These are phyloP conservation scores for Pseudopyricularia javanii DNA, from an alignment of 2,329 filamentous ascomycete species.

Conservation along the genomic window DNA sequence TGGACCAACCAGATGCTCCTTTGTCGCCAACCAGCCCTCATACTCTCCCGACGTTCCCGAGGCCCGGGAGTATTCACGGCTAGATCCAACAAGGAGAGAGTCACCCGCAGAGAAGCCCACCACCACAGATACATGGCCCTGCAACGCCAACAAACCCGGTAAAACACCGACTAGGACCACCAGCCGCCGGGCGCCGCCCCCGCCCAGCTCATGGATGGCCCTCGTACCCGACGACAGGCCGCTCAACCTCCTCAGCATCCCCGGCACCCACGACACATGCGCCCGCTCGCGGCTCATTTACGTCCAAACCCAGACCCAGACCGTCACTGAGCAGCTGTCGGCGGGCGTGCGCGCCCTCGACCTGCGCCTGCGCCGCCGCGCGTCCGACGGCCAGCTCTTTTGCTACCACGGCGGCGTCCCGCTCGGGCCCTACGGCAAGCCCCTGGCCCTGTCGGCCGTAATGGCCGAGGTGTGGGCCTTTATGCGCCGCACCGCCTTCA, in stretches of 20 bases:
- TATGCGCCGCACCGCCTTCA: conserved; percentile 26
- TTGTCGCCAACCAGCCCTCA: not conserved
- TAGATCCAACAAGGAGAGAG: not conserved
- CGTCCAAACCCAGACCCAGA: conserved; percentile 59
- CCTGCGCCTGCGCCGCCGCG: conserved; percentile 29
- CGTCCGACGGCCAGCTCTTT: conserved; percentile 33
- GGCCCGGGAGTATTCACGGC: not conserved
- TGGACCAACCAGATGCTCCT: not conserved
- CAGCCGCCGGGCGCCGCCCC: not conserved
- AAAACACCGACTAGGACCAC: not conserved
- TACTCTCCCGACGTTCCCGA: not conserved
- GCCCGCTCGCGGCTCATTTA: conserved; percentile 34
- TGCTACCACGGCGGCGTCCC: conserved; percentile 63
- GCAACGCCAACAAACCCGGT: not conserved
- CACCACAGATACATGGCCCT: no score
- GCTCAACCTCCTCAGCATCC: conserved; percentile 54
- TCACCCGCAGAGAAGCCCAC: not conserved
- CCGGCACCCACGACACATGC: conserved; percentile 61
- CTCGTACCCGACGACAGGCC: conserved; percentile 41
- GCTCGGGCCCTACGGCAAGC: conserved; percentile 43
- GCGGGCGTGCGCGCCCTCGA: conserved; percentile 65
- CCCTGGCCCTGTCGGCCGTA: conserved; percentile 48
- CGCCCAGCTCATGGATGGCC: conserved; percentile 43
- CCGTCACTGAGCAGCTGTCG: conserved; percentile 48
- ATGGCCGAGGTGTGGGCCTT: conserved; percentile 48